Evolutionary conservation across 768 basidiomycete genomes (phyloP).

Genomic region (Dioszegia crocea): DNA sequence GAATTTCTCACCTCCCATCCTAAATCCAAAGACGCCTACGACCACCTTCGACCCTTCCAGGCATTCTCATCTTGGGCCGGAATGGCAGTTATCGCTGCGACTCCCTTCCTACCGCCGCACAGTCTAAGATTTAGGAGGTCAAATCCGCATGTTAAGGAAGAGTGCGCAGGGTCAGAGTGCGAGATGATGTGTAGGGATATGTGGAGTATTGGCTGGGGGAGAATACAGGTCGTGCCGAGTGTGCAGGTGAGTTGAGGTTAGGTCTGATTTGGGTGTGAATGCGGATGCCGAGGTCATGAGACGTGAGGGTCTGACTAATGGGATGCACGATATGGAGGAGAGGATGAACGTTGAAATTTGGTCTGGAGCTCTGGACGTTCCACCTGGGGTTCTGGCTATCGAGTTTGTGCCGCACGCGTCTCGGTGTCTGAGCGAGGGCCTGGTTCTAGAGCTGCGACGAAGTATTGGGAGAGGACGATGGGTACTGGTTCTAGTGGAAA

Average conservation of each 20-base stretch:
- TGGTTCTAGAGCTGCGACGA: no score
- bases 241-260: constrained; percentile 44
- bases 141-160: constrained; percentile 17
- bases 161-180: constrained; percentile 47
- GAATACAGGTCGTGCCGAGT: constrained; percentile 45
- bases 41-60: constrained; percentile 40
- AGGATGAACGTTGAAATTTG: no score
- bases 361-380: no score
- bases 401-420: no score
- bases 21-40: constrained; percentile 16
- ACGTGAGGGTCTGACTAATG: no score
- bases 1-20: constrained; percentile 39
- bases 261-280: no score
- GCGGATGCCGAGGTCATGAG: no score
- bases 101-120: constrained; percentile 42
- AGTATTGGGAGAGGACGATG: no score
- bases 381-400: no score
- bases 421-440: no score
- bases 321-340: no score
- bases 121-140: constrained; percentile 43
- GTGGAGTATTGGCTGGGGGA: constrained; percentile 44
- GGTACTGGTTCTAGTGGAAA: no score
- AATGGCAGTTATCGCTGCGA: constrained; percentile 40
- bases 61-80: constrained; percentile 49
- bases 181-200: constrained; percentile 37